These are phyloP conservation scores for Dipodascus geniculatus DNA, from an alignment of 805 yeast genomes.

Conservation along the genomic window DNA sequence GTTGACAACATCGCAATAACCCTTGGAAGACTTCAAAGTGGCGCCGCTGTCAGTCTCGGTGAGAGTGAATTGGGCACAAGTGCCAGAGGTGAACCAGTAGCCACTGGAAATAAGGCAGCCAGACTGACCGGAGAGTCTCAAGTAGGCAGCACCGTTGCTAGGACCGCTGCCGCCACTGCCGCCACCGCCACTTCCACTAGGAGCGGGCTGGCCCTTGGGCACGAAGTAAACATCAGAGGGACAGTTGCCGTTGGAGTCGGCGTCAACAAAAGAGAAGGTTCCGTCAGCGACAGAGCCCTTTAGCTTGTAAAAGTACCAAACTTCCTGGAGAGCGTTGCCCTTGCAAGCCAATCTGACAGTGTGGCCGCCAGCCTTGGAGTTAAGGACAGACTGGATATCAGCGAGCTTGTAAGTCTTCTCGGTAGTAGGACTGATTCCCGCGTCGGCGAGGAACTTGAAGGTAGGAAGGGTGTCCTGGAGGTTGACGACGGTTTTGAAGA, in stretches of 20 bases:
- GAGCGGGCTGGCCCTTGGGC: slow-evolving; percentile 45
- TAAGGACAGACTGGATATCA: slow-evolving; percentile 26
- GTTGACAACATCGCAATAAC: slow-evolving; percentile 44
- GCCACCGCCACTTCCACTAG: slow-evolving; percentile 16
- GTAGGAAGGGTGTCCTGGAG: slow-evolving; percentile 54
- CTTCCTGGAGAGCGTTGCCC: slow-evolving; percentile 40
- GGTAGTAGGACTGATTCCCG: slow-evolving; percentile 60
- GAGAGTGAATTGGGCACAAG: slow-evolving; percentile 63
- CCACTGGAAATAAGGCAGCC: slow-evolving; percentile 86
- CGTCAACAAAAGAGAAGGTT: slow-evolving; percentile 50
- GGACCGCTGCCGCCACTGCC: slow-evolving; percentile 23
- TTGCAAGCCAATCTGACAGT: slow-evolving; percentile 48
- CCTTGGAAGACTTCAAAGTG: slow-evolving; percentile 55
- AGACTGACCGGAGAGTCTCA: slow-evolving; percentile 37
- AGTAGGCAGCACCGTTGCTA: slow-evolving; percentile 31
- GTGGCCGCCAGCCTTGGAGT: slow-evolving; percentile 33
- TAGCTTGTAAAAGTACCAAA: slow-evolving; percentile 74
- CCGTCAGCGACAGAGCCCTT: slow-evolving; percentile 64
- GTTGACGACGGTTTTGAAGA: slow-evolving; percentile 47
- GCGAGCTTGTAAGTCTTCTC: slow-evolving; percentile 42
- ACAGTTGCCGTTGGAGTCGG: slow-evolving; percentile 43
- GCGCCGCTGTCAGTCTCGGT: slow-evolving; percentile 57
- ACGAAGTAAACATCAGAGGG: slow-evolving; percentile 61
- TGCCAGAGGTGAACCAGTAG: slow-evolving; percentile 59
- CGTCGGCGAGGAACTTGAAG: slow-evolving; percentile 47